Evolutionary conservation across 1,284 basidiomycete species (phyloP), one percentile per base, ranked within the genome.

Genomic region (Cerioporus squamosus): DNA sequence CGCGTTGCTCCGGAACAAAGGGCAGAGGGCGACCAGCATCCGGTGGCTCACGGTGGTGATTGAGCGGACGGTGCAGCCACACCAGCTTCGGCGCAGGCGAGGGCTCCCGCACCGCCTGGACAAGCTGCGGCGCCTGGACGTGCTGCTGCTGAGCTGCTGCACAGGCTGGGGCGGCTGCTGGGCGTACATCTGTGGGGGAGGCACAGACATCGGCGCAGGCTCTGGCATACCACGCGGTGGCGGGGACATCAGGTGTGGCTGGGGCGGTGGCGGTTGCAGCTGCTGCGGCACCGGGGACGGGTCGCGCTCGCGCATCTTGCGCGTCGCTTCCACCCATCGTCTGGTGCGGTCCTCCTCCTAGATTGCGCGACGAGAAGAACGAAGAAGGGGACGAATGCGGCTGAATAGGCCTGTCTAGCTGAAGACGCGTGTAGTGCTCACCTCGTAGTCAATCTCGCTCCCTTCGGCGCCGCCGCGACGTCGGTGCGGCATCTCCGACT

Each of bases 401-500:
- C 10, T 33, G 31, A 33, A 33, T 33, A 33, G 5, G 31, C 31
- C 6, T 5, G 33, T 39, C 38, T 23, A 49, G 53, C 23, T 31
- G 18, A 18, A 52, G 51, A 48, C 51, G 47, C 9, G 8, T 22
- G 45, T 33, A 26, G 29, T 43, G 23, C 57, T 60, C 55, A 62
- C 51, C 53, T 58, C 65, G 53, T 54, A 55, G 33, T 67, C 67
- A 65, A 74, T 71, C 39, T 74, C 71, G 48, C 61, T 71, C 17
- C 68, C 62, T 1, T 23, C 26, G 7, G 2, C 29, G 44, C 20
- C 49, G 48, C 40, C 44, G 57, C 66, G 43, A 67, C 12, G 44
- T n/a, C 24, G 45, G 58, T 67, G 44, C 68, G 76, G 72, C 59
- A 74, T 70, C 61, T 84, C 80, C 55, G 77, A 72, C 17, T 75